These are phyloP conservation scores for Draba incana DNA, from an alignment of 345 rosid genomes.

Conservation along the genomic window DNA sequence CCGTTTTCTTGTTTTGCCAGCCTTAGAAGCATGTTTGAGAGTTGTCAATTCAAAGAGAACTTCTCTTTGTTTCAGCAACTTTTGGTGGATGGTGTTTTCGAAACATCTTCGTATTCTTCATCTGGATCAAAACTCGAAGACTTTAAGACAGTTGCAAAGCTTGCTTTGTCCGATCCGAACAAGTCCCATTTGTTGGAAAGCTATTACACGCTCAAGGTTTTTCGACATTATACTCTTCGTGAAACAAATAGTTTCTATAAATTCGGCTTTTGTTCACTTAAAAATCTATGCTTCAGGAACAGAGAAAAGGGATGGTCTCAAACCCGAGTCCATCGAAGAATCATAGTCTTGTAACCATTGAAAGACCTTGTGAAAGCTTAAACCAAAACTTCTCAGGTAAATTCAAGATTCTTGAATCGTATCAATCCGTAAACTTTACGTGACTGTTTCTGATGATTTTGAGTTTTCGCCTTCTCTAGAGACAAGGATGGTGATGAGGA, in stretches of 20 bases:
- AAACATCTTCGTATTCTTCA: constrained; percentile 47
- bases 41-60: constrained; percentile 80
- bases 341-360: constrained; percentile 39
- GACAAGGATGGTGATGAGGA: constrained; percentile 55
- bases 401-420: constrained; percentile 23
- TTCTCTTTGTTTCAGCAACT: constrained; percentile 68
- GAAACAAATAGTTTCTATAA: neutral
- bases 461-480: constrained; percentile 49
- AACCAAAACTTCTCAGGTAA: constrained; percentile 69
- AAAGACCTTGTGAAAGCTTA: constrained; percentile 57
- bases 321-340: constrained; percentile 39
- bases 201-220: constrained; percentile 66
- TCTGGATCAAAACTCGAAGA: constrained; percentile 69
- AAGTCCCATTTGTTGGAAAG: constrained; percentile 75
- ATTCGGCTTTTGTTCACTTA: constrained; percentile 21
- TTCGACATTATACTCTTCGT: constrained; percentile 5
- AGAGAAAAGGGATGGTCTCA: constrained; percentile 42
- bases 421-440: constrained; percentile 7
- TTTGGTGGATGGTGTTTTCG: constrained; percentile 82
- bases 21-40: constrained; percentile 75
- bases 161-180: constrained; percentile 51
- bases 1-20: constrained; percentile 50
- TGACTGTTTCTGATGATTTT: constrained; percentile 30
- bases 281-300: constrained; percentile 53
- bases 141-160: constrained; percentile 57